phyloP scores from a whole-genome alignment of 1,284 basidiomycete genomes.

The Cryptococcus depauperatus region DNA sequence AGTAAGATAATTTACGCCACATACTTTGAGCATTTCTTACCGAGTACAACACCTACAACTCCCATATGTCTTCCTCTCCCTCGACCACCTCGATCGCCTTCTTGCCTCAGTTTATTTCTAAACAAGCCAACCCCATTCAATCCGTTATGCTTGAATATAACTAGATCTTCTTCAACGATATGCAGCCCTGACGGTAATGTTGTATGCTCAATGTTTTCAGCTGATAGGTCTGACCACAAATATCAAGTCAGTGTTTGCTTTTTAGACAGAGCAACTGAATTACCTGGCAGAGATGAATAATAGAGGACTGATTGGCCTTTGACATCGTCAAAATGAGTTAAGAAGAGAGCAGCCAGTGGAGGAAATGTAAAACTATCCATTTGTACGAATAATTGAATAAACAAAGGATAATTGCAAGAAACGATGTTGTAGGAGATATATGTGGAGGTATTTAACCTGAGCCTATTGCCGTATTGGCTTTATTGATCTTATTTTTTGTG shows the following conservation, averaged over 20 bases:
- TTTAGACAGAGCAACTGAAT: too few relatives aligned
- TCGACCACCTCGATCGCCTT: conserved; percentile 5
- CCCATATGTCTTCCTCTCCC: conserved; percentile 37
- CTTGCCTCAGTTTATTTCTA: conserved; percentile 17
- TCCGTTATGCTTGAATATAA: conserved; percentile 26
- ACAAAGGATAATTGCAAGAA: too few relatives aligned
- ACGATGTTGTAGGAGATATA: too few relatives aligned
- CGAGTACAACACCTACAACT: conserved; percentile 33
- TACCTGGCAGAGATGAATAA: conserved; percentile 28
- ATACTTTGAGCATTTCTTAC: conserved; percentile 13
- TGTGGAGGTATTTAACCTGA: too few relatives aligned
- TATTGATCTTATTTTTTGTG: too few relatives aligned
- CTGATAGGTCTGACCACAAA: conserved; percentile 18
- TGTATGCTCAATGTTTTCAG: conserved; percentile 30
- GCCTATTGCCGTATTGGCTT: too few relatives aligned
- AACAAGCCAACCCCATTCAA: conserved; percentile 31
- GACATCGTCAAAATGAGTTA: conserved; percentile 41
- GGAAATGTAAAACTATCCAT: too few relatives aligned
- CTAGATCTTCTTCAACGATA: conserved; percentile 24
- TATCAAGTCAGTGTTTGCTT: too few relatives aligned
- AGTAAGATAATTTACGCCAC: background rate
- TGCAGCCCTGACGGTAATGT: conserved; percentile 38
- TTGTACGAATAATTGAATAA: too few relatives aligned
- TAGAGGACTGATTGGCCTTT: conserved; percentile 35
- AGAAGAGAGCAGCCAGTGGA: conserved; percentile 34